Conservation (phyloP, 768 basidiomycete species). For the Suillus americanus region DNA sequence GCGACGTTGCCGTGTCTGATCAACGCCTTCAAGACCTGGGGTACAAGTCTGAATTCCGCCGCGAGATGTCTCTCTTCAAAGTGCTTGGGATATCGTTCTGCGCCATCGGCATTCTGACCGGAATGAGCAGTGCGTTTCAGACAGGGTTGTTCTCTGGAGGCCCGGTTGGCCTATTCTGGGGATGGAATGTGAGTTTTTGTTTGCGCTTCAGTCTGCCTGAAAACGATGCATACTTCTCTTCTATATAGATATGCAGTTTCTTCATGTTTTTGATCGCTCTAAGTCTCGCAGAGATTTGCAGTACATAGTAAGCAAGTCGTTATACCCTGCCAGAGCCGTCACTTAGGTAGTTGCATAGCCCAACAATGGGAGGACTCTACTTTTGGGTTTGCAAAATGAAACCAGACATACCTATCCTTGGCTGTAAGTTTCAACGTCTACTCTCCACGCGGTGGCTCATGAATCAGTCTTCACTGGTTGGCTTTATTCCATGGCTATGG, state of each 20-base stretch:
- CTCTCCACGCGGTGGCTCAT: neutral
- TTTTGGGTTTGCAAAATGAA: constrained; percentile 68
- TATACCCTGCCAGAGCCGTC: neutral
- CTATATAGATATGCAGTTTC: constrained; percentile 46
- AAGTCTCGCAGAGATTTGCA: constrained; percentile 58
- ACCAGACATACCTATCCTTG: constrained; percentile 50
- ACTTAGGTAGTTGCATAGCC: constrained; percentile 29
- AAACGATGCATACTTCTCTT: neutral
- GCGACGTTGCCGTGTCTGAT: constrained; percentile 28
- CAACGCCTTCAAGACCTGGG: constrained; percentile 49
- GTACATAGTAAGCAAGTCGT: constrained; percentile 44
- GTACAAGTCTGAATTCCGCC: constrained; percentile 53
- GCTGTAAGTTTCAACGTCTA: constrained; percentile 38
- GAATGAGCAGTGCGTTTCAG: constrained; percentile 61
- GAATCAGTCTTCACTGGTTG: constrained; percentile 45
- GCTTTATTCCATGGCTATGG: constrained; percentile 62
- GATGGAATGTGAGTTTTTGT: constrained; percentile 50
- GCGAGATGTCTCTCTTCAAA: constrained; percentile 59
- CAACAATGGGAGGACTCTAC: constrained; percentile 59
- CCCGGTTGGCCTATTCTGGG: constrained; percentile 59
- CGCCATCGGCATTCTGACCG: constrained; percentile 59
- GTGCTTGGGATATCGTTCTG: constrained; percentile 62
- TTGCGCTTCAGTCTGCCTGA: neutral
- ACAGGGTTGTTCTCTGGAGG: constrained; percentile 59
- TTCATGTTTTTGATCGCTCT: constrained; percentile 60